Conservation (phyloP, 2,329 filamentous ascomycete genomes). For the Colletotrichum agaves region DNA sequence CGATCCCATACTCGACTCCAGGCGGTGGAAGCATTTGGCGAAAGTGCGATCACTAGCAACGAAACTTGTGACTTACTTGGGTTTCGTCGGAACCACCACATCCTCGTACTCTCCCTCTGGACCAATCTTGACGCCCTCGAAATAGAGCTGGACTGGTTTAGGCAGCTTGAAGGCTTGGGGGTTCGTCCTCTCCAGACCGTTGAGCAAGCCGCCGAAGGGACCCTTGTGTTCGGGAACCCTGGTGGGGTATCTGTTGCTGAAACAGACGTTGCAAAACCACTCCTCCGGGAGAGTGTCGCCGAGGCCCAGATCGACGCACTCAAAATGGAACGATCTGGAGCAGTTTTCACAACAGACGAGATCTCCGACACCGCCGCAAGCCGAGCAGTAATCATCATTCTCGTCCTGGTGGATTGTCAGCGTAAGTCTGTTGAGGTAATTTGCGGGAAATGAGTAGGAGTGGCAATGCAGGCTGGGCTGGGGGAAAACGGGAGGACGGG, state of each 20-base stretch:
- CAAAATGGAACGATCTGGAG: conserved; percentile 88
- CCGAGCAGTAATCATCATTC: conserved; percentile 90
- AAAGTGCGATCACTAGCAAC: not conserved
- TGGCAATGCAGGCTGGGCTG: conserved; percentile 38
- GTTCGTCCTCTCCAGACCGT: conserved; percentile 73
- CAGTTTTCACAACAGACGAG: conserved; percentile 96
- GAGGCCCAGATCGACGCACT: conserved; percentile 85
- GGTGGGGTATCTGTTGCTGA: conserved; percentile 60
- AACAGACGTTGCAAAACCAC: conserved; percentile 86
- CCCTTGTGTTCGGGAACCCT: conserved; percentile 59
- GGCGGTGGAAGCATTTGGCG: conserved; percentile 1
- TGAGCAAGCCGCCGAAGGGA: conserved; percentile 72
- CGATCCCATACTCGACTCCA: not conserved
- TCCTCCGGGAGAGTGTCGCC: conserved; percentile 75
- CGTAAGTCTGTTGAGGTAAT: conserved; percentile 39
- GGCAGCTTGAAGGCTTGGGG: conserved; percentile 80
- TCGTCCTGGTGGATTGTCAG: conserved; percentile 65
- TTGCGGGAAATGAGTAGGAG: conserved; percentile 32
- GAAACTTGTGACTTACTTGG: conserved; percentile 64
- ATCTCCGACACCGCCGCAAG: conserved; percentile 85
- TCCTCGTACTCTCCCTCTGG: conserved; percentile 86
- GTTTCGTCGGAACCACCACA: conserved; percentile 63
- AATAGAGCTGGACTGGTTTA: conserved; percentile 75
- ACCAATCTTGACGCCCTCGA: conserved; percentile 82
- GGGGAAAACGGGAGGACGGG: conserved; percentile 43